Conservation (phyloP, 2,329 filamentous ascomycete genomes). For the Aureobasidium musti region DNA sequence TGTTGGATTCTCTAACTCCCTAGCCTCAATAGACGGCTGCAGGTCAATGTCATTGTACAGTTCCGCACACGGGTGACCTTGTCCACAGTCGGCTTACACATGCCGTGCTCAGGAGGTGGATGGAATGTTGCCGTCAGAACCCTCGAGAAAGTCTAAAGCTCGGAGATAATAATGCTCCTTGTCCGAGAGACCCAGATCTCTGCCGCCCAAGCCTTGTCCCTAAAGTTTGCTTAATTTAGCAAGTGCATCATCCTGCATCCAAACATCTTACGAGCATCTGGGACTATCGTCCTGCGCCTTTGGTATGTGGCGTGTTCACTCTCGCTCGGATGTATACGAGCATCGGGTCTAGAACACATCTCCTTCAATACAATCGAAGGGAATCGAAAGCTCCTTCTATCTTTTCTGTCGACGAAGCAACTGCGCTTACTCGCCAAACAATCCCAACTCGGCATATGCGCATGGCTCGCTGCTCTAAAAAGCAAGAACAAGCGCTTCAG, state of each 20-base stretch:
- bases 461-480: background rate
- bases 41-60: background rate
- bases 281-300: background rate
- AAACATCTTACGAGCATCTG: background rate
- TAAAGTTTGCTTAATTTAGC: constrained; percentile 21
- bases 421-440: no score
- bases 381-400: background rate
- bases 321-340: background rate
- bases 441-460: background rate
- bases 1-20: no score
- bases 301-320: constrained; percentile 10
- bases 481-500: no score
- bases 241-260: background rate
- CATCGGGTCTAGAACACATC: background rate
- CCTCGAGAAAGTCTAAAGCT: background rate
- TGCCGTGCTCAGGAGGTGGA: background rate
- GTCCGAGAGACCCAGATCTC: constrained; percentile 12
- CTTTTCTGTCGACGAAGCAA: background rate
- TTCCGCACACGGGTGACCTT: background rate
- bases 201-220: background rate
- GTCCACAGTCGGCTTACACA: background rate
- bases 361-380: background rate
- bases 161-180: background rate
- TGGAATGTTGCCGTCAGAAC: background rate
- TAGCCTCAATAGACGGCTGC: background rate